Base-by-base conservation (phyloP, 129 eudicot genomes). In the Artemisia tridentata region DNA sequence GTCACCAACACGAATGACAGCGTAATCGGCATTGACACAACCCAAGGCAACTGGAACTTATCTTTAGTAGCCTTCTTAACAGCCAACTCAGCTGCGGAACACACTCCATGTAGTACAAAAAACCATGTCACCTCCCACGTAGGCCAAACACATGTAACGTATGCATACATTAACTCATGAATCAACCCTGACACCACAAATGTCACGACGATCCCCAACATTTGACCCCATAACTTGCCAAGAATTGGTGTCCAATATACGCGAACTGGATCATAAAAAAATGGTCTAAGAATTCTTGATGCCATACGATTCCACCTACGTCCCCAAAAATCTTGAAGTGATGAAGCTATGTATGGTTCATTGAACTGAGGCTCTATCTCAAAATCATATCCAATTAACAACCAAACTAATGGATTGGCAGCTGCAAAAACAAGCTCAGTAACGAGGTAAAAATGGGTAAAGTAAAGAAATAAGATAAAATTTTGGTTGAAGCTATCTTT, bases 141-240 rank as follows among this genome's bases (percentile, higher is more conserved):
- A 25, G 90, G 89, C 56, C 11, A 55, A 65, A 69, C 15, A 18
- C 88, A 48, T 11, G 88, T 83, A 27, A 80, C 38, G 74, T 72
- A 60, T 46, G 77, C 85, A 23, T 77, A 85, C 46, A 84, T 64
- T 41, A 87, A 67, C 82, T 87, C 95, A 17, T 87, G 95, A 86
- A 88, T 78, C 19, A 85, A 3, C 12, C 89, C 97, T 8, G 92
- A 91, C 3, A 85, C 92, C 29, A 85, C 9, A 64, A 91, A 91
- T 0, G 92, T 64, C 0, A 80, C 71, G 7, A 85, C 20, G 3
- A 80, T 50, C 0, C 83, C 88, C 0, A 75, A 57, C 4, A 81
- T 10, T 3, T 79, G 7, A 7, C 89, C 80, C 84, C 82, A 81
- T 53, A 19, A 0, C 47, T 5, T 63, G 4, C 48, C 47, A 5